Conservation (phyloP, 2,329 filamentous ascomycete species). For the Fusarium buharicum region DNA sequence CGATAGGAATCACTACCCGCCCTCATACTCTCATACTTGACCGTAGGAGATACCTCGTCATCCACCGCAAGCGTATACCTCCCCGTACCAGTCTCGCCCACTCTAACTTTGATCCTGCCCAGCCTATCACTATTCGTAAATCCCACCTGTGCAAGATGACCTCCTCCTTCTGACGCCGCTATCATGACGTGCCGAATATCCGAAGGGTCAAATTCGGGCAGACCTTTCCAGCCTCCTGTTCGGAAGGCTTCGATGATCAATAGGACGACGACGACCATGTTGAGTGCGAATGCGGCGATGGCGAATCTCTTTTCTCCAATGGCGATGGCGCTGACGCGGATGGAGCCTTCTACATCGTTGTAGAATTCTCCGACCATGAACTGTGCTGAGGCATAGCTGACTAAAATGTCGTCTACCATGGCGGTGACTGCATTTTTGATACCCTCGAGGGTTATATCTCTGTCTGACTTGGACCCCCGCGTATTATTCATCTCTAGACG, state of each 20-base stretch:
- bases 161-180: constrained; percentile 19
- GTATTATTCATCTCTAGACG: constrained; percentile 17
- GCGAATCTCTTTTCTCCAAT: constrained; percentile 20
- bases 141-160: not conserved
- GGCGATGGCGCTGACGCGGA: constrained; percentile 10
- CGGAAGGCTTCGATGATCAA: constrained; percentile 26
- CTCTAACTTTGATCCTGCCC: constrained; percentile 6
- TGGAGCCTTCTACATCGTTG: not conserved
- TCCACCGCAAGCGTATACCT: constrained; percentile 13
- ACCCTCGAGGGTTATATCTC: not conserved
- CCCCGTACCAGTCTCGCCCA: constrained; percentile 1
- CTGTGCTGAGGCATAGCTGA: not conserved
- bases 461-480: not conserved
- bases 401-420: constrained; percentile 10
- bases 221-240: constrained; percentile 30
- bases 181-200: constrained; percentile 29
- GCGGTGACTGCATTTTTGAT: constrained; percentile 1
- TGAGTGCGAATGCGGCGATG: constrained; percentile 16
- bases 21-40: constrained; percentile 23
- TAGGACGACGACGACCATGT: constrained; percentile 1
- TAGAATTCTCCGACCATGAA: constrained; percentile 10
- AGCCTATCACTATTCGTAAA: constrained; percentile 10
- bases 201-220: constrained; percentile 29
- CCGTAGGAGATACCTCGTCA: constrained; percentile 2
- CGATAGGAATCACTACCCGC: not conserved